Percentiles rank a stretch among this genome's conserved stretches.
Evolutionary conservation across 2,329 filamentous ascomycete genomes (phyloP).

Genomic region (Huntiella omanensis): DNA sequence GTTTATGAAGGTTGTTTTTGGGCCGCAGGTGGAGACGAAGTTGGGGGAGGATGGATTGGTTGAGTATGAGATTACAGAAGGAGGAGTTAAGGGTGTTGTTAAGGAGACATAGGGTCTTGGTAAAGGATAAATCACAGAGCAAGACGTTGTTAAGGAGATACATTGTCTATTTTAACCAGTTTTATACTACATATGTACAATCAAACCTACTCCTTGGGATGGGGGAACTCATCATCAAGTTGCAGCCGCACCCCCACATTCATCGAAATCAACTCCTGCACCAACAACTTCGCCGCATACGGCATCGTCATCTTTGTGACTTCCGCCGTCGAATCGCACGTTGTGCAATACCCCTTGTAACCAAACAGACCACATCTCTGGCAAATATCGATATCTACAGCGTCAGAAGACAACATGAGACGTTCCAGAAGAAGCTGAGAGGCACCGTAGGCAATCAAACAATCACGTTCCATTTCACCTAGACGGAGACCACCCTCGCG

Average conservation of each 20-base stretch:
- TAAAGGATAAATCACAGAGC: constrained; percentile 40
- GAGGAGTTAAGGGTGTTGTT: constrained; percentile 31
- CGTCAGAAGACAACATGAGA: constrained; percentile 86
- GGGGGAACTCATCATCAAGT: constrained; percentile 84
- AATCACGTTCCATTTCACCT: constrained; percentile 98
- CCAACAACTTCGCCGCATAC: constrained; percentile 87
- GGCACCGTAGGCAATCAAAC: constrained; percentile 89
- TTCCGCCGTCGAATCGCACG: constrained; percentile 65
- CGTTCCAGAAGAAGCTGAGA: constrained; percentile 81
- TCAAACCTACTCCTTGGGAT: constrained; percentile 24
- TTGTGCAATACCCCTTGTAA: constrained; percentile 86
- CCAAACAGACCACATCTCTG: constrained; percentile 89
- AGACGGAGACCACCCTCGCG: constrained; percentile 79
- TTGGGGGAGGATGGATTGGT: constrained; percentile 31
- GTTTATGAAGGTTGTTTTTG: constrained; percentile 80
- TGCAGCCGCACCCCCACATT: constrained; percentile 89
- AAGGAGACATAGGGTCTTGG: background rate
- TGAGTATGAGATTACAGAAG: constrained; percentile 58
- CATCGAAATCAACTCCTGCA: constrained; percentile 95
- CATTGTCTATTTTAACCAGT: background rate
- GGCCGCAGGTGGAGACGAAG: constrained; percentile 47
- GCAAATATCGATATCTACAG: constrained; percentile 81
- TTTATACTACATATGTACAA: too few relatives aligned
- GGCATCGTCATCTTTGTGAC: constrained; percentile 92
- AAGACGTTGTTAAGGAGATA: constrained; percentile 23